phyloP scores from a whole-genome alignment of 2,329 filamentous ascomycete species.

The Rhinocladiella similis region DNA sequence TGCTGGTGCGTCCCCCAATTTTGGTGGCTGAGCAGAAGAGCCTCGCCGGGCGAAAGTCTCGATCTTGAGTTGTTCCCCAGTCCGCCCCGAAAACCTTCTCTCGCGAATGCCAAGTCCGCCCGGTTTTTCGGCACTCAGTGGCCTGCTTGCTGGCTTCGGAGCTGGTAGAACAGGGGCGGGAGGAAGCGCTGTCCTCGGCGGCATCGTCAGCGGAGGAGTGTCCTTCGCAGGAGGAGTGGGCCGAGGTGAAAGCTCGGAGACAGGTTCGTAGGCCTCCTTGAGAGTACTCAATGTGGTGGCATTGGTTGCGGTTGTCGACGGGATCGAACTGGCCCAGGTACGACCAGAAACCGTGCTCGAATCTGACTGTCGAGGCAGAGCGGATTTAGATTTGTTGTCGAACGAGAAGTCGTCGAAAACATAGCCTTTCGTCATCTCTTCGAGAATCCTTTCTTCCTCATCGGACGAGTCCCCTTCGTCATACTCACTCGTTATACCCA shows the following conservation, averaged over 20 bases:
- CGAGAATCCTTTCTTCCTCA: slow-evolving; percentile 73
- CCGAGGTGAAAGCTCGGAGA: slow-evolving; percentile 16
- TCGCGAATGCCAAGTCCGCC: slow-evolving; percentile 54
- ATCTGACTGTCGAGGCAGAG: slow-evolving; percentile 74
- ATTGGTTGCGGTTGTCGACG: slow-evolving; percentile 69
- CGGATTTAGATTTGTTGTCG: slow-evolving; percentile 65
- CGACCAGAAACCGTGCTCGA: slow-evolving; percentile 66
- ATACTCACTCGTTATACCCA: slow-evolving; percentile 47
- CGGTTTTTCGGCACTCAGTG: slow-evolving; percentile 17
- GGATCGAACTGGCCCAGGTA: slow-evolving; percentile 78
- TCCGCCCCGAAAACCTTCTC: slow-evolving; percentile 77
- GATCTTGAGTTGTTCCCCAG: slow-evolving; percentile 81
- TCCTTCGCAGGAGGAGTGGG: slow-evolving; percentile 22
- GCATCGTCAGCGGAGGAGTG: slow-evolving; percentile 9
- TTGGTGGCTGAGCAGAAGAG: slow-evolving; percentile 30
- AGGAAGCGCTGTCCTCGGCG: slow-evolving; percentile 13
- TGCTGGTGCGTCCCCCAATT: slow-evolving; percentile 31
- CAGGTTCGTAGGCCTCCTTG: slow-evolving; percentile 56
- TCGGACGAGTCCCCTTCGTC: slow-evolving; percentile 66
- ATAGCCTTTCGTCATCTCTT: slow-evolving; percentile 85
- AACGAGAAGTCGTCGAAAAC: slow-evolving; percentile 81
- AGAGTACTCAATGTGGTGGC: slow-evolving; percentile 71
- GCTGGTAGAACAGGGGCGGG: slow-evolving; percentile 30
- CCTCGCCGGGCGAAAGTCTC: slow-evolving; percentile 59
- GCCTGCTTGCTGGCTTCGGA: slow-evolving; percentile 20